phyloP scores from a whole-genome alignment of 306 rosid species.

The Fagus crenata region DNA sequence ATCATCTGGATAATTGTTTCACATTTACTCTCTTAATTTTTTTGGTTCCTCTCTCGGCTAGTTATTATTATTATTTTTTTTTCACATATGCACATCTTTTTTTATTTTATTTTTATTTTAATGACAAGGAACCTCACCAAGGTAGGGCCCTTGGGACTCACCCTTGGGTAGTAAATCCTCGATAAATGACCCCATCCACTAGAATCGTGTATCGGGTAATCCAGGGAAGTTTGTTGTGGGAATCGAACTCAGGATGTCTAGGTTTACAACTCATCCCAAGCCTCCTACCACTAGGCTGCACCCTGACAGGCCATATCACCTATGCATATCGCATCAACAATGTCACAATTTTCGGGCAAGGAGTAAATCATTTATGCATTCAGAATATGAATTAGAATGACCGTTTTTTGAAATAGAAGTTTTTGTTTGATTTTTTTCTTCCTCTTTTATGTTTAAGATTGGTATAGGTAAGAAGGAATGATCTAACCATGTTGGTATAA shows the following conservation, averaged over 20 bases:
- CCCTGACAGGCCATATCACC: neutral
- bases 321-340: slow-evolving; percentile 41
- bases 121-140: no score
- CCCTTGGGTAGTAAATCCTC: no score
- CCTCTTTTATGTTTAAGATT: neutral
- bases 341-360: slow-evolving; percentile 50
- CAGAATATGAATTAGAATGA: slow-evolving; percentile 30
- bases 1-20: slow-evolving; percentile 52
- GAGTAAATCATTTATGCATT: slow-evolving; percentile 33
- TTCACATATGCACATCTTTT: slow-evolving; percentile 34
- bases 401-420: slow-evolving; percentile 20
- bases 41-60: slow-evolving; percentile 10
- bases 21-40: slow-evolving; percentile 13
- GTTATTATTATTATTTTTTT: slow-evolving; percentile 12
- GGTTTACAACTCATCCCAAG: no score
- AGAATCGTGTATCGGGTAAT: no score
- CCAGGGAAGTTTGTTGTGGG: no score
- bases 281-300: no score
- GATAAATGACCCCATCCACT: no score
- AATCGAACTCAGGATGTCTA: no score
- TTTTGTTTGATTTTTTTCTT: neutral
- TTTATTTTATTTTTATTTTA: no score
- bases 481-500: neutral
- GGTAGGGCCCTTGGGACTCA: no score
- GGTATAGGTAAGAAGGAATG: neutral